Evolutionary conservation across 257 asterid genomes (phyloP).

Genomic region (Solanum neorickii): DNA sequence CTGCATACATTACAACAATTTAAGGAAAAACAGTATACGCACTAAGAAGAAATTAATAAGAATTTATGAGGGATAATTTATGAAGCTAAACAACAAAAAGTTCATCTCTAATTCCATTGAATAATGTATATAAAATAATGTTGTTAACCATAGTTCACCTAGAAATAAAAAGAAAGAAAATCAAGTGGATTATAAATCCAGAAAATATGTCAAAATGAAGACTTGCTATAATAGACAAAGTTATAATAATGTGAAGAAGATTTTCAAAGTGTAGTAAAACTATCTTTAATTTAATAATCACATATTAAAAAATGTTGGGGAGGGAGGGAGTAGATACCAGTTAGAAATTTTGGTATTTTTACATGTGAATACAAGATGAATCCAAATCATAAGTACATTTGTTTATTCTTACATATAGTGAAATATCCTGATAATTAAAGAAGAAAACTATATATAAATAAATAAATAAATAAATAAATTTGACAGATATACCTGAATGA

Average conservation of each 20-base stretch:
- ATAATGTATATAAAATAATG: not conserved
- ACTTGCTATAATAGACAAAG: not conserved
- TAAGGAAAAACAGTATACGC: not conserved
- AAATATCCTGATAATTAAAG: not conserved
- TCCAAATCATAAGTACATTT: not conserved
- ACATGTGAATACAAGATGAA: not conserved
- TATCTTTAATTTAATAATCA: not conserved
- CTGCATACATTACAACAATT: constrained; percentile 13
- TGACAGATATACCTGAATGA: constrained; percentile 47
- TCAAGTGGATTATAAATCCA: not conserved
- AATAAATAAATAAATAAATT: not conserved
- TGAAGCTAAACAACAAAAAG: not conserved
- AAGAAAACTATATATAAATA: not conserved
- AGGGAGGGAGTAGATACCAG: not conserved
- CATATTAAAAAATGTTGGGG: not conserved
- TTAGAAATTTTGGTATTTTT: not conserved
- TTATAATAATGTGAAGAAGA: not conserved
- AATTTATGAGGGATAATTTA: not conserved
- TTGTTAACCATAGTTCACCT: not conserved
- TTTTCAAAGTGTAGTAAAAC: not conserved
- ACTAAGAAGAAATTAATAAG: not conserved
- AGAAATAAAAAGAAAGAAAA: not conserved
- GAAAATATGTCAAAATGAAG: not conserved
- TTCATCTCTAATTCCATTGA: not conserved
- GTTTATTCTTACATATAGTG: not conserved